Conservation (phyloP, 345 rosid genomes). For the sweet orange (Citrus sinensis) region DNA sequence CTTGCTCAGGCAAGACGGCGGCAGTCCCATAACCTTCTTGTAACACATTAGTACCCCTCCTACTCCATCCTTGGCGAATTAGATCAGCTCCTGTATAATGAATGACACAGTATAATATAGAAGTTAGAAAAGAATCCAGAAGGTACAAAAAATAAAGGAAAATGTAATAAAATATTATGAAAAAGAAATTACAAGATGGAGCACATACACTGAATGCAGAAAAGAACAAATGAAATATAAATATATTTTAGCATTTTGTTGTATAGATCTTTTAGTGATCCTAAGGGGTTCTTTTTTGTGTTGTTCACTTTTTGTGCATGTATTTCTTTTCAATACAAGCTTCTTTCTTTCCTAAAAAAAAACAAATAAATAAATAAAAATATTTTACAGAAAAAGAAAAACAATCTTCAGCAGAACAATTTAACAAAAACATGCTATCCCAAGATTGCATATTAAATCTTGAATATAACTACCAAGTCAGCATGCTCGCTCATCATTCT, state of each 20-base stretch:
- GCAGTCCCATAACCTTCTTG: conserved; percentile 99
- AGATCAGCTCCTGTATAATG: conserved; percentile 58
- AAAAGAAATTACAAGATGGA: neutral
- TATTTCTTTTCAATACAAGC: no score
- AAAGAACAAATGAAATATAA: neutral
- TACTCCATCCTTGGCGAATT: conserved; percentile 90
- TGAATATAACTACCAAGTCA: no score
- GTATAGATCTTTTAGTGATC: no score
- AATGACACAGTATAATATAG: neutral
- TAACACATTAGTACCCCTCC: conserved; percentile 67
- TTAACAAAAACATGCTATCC: neutral
- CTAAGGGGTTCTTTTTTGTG: no score
- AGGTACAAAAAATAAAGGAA: neutral
- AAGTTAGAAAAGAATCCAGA: conserved; percentile 1
- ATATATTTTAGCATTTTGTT: no score
- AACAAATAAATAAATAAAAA: no score
- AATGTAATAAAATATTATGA: neutral
- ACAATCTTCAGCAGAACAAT: neutral
- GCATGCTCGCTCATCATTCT: neutral
- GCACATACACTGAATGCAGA: neutral
- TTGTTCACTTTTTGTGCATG: no score
- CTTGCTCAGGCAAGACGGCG: conserved; percentile 95
- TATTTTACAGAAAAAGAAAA: neutral
- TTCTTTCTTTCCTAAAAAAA: no score
- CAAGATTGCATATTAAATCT: neutral